phyloP scores from a whole-genome alignment of 2,329 filamentous ascomycete species.

The Trichoderma arundinaceum region DNA sequence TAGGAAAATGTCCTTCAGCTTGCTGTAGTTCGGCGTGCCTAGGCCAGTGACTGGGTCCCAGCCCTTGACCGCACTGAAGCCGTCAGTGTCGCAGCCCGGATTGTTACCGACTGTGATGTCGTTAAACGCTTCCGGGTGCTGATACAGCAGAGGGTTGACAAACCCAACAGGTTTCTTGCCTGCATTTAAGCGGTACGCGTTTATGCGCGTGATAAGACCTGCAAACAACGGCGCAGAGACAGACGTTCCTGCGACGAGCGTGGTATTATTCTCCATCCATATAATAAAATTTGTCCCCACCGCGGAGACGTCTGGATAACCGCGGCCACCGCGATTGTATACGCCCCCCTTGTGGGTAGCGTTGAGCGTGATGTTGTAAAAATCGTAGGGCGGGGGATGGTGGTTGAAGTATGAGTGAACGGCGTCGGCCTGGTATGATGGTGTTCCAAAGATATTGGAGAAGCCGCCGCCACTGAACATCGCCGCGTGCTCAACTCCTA shows the following conservation, averaged over 20 bases:
- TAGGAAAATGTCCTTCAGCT: conserved; percentile 23
- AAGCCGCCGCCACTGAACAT: conserved; percentile 44
- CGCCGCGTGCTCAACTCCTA: background rate
- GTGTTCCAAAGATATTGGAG: conserved; percentile 53
- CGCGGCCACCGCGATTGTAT: conserved; percentile 51
- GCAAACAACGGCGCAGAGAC: conserved; percentile 43
- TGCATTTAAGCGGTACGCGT: conserved; percentile 37
- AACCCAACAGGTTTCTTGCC: conserved; percentile 34
- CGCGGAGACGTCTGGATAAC: conserved; percentile 53
- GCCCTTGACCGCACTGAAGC: conserved; percentile 37
- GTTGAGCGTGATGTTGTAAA: conserved; percentile 35
- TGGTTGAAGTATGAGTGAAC: conserved; percentile 47
- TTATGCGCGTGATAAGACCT: conserved; percentile 40
- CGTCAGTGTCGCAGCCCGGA: conserved; percentile 41
- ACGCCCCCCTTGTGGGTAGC: conserved; percentile 48
- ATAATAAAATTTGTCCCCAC: conserved; percentile 51
- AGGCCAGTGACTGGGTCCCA: conserved; percentile 30
- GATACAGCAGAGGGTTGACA: conserved; percentile 13
- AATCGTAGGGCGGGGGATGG: conserved; percentile 32
- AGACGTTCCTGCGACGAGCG: conserved; percentile 55
- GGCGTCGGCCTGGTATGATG: conserved; percentile 52
- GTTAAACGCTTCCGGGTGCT: conserved; percentile 2
- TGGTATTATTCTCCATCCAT: conserved; percentile 50
- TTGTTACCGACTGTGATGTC: conserved; percentile 33
- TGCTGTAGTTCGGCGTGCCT: conserved; percentile 24